phyloP scores from a whole-genome alignment of 495 filamentous ascomycete species.

The Tricharina praecox region DNA sequence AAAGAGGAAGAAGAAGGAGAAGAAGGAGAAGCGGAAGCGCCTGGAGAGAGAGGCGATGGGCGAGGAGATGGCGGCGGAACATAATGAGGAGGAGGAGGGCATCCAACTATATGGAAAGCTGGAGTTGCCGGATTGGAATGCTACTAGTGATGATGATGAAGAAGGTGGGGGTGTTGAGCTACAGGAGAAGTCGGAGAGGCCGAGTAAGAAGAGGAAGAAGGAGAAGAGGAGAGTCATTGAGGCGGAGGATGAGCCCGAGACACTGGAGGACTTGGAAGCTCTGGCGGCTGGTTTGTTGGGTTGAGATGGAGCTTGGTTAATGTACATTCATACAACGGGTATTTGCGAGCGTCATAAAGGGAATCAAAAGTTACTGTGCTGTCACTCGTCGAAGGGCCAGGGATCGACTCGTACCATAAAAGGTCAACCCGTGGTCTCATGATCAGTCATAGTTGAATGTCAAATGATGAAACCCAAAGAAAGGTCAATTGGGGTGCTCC shows the following conservation, averaged over 20 bases:
- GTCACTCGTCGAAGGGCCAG: too few species aligned
- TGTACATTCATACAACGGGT: too few species aligned
- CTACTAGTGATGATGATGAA: constrained; percentile 31
- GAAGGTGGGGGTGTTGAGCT: constrained; percentile 22
- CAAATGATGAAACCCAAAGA: too few species aligned
- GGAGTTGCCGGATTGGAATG: constrained; percentile 12
- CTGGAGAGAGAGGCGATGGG: constrained; percentile 25
- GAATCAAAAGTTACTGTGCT: too few species aligned
- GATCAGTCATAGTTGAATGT: too few species aligned
- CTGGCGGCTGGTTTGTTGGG: constrained; percentile 72
- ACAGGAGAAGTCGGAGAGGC: constrained; percentile 10
- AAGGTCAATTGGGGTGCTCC: too few species aligned
- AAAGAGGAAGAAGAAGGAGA: constrained; percentile 66
- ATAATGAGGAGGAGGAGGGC: constrained; percentile 29
- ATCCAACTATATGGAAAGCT: constrained; percentile 26
- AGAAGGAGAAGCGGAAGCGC: constrained; percentile 63
- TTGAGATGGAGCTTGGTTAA: too few species aligned
- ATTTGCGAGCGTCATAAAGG: too few species aligned
- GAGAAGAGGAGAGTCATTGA: constrained; percentile 36
- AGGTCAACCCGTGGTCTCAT: too few species aligned
- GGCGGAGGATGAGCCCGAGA: constrained; percentile 52
- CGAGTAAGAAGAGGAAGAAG: constrained; percentile 31
- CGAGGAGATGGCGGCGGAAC: constrained; percentile 20
- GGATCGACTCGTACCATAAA: too few species aligned
- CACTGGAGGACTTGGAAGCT: constrained; percentile 75